These are phyloP conservation scores for Sugiyamaella novakii DNA, from an alignment of 1,139 yeast species.

Conservation along the genomic window DNA sequence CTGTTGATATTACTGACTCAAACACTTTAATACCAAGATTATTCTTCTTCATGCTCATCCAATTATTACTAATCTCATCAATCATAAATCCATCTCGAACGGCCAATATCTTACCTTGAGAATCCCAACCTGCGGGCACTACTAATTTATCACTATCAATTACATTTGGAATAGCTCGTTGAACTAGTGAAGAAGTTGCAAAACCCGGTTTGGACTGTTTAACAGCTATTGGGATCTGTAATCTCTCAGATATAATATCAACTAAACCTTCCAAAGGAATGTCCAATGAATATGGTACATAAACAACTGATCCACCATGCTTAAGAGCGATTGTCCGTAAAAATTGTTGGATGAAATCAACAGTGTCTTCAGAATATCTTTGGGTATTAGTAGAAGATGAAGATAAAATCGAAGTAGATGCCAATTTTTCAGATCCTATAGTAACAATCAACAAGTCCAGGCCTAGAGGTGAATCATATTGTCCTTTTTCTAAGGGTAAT, in stretches of 20 bases:
- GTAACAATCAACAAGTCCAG: slow-evolving; percentile 37
- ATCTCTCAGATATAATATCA: slow-evolving; percentile 33
- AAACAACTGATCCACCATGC: slow-evolving; percentile 44
- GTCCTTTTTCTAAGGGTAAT: slow-evolving; percentile 40
- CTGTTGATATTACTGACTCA: slow-evolving; percentile 2
- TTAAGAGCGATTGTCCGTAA: slow-evolving; percentile 53
- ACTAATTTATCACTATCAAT: slow-evolving; percentile 45
- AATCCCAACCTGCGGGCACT: slow-evolving; percentile 50
- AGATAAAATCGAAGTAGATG: slow-evolving; percentile 14
- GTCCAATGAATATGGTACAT: slow-evolving; percentile 26
- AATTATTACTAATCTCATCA: slow-evolving; percentile 24
- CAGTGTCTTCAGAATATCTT: slow-evolving; percentile 32
- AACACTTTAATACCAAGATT: slow-evolving; percentile 2
- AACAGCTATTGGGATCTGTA: slow-evolving; percentile 29
- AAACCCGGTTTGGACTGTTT: slow-evolving; percentile 11
- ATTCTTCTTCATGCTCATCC: slow-evolving; percentile 24
- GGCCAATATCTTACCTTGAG: slow-evolving; percentile 41
- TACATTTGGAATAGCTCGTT: slow-evolving; percentile 36
- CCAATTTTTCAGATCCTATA: slow-evolving; percentile 32
- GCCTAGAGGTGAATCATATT: slow-evolving; percentile 41
- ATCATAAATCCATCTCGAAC: slow-evolving; percentile 37
- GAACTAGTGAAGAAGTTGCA: slow-evolving; percentile 9
- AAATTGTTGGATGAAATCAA: slow-evolving; percentile 56
- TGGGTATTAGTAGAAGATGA: slow-evolving; percentile 6
- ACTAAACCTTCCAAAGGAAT: slow-evolving; percentile 24